phyloP scores from a whole-genome alignment of 2,329 filamentous ascomycete genomes.

The Rosellinia necatrix region DNA sequence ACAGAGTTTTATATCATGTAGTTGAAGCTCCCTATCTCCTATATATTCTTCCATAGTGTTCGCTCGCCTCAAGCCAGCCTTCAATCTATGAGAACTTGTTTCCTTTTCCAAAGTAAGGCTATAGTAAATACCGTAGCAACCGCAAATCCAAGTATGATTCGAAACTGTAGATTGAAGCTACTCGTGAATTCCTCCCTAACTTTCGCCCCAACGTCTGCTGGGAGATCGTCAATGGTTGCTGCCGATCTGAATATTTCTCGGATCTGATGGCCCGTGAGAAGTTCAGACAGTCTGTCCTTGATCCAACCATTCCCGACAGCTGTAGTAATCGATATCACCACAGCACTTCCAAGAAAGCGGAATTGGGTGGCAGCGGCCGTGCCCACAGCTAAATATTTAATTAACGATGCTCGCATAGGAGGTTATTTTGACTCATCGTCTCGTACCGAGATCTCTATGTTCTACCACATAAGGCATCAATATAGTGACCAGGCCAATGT shows the following conservation, averaged over 20 bases:
- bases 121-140: constrained; percentile 22
- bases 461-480: constrained; percentile 26
- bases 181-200: constrained; percentile 21
- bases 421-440: no score
- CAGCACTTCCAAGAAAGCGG: constrained; percentile 26
- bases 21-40: no score
- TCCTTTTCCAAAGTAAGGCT: constrained; percentile 24
- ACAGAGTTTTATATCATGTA: no score
- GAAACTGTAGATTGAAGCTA: constrained; percentile 28
- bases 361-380: constrained; percentile 27
- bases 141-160: constrained; percentile 28
- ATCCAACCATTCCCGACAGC: constrained; percentile 26
- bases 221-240: constrained; percentile 17
- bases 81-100: constrained; percentile 16
- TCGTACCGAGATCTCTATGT: constrained; percentile 27
- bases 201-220: not conserved
- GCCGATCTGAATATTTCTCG: constrained; percentile 23
- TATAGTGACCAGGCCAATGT: constrained; percentile 24
- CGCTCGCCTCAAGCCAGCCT: no score
- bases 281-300: constrained; percentile 9
- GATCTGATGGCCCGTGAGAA: constrained; percentile 18
- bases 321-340: constrained; percentile 28
- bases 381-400: constrained; percentile 18
- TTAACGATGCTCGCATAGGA: not conserved
- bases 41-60: no score